Base-by-base conservation (phyloP, 495 filamentous ascomycete genomes). In the Choiromyces venosus region DNA sequence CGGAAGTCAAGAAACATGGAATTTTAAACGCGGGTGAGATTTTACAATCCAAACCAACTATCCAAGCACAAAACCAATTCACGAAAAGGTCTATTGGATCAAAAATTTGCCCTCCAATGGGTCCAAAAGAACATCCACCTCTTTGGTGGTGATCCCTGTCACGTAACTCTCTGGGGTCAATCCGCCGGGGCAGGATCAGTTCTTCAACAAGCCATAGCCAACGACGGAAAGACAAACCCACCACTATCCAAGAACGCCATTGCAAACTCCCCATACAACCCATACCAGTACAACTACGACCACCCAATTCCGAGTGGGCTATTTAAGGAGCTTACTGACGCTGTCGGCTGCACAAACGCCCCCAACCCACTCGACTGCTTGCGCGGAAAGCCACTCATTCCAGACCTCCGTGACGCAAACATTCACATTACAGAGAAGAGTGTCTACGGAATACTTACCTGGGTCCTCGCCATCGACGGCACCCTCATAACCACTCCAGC, bases 71-170 rank as follows among this genome's bases (percentile, higher is more conserved):
- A 0, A 46, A 33, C 12, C 18, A 46, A 46, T 19, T 52, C 5
- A 36, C 21, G 67, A 40, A 29, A 44, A 39, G 66, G 75, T 12
- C 36, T 75, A 6, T 52, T 71, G 61, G 73, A 77, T 40, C 61
- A 71, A 52, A 81, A 83, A 0, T 81, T 83, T 1, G 87, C 84
- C 37, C 75, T 88, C 42, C 74, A 86, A 69, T 88, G 87, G 87
- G 82, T 87, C 0, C 83, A 84, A 9, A 82, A 70, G 35, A n/a
- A 76, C 36, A 70, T 76, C 19, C 46, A 69, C 25, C 19, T 42
- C 4, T 89, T 88, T 78, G 86, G 87, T 4, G 87, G 87, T 8
- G 85, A 89, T 74, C 85, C 86, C 0, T 38, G 67, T 36, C 68
- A 81, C n/a, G 75, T 83, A 16, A 70, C 76, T 14, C 82, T 83